Conservation (phyloP, 495 filamentous ascomycete genomes). For the Rhypophila decipiens region DNA sequence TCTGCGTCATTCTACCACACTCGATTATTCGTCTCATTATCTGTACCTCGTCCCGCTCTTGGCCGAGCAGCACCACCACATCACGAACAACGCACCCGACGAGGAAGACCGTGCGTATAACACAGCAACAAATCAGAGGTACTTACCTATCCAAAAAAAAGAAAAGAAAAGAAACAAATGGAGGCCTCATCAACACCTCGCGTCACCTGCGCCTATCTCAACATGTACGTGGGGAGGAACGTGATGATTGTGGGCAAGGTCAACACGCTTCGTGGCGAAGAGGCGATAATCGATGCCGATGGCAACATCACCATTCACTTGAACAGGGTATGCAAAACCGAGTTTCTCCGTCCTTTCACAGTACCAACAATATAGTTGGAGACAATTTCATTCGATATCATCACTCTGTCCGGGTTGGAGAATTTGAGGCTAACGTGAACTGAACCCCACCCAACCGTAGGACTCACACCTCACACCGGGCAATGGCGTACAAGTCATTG, state of each 20-base stretch:
- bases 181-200: slow-evolving; percentile 58
- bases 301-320: slow-evolving; percentile 67
- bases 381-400: no score
- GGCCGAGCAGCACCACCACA: no score
- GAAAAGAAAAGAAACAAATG: slow-evolving; percentile 16
- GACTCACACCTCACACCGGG: slow-evolving; percentile 74
- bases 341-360: neutral
- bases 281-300: slow-evolving; percentile 66
- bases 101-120: no score
- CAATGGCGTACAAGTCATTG: slow-evolving; percentile 81
- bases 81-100: no score
- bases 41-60: no score
- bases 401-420: no score
- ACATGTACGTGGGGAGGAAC: slow-evolving; percentile 61
- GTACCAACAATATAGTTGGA: neutral
- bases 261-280: slow-evolving; percentile 69
- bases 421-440: no score
- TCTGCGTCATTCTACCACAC: no score
- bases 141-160: no score
- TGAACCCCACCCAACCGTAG: slow-evolving; percentile 36
- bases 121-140: neutral
- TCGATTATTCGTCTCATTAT: no score
- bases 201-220: slow-evolving; percentile 60
- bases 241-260: slow-evolving; percentile 88
- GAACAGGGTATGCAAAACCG: slow-evolving; percentile 52